Evolutionary conservation across 345 rosid genomes (phyloP).

Genomic region (Salix exigua): DNA sequence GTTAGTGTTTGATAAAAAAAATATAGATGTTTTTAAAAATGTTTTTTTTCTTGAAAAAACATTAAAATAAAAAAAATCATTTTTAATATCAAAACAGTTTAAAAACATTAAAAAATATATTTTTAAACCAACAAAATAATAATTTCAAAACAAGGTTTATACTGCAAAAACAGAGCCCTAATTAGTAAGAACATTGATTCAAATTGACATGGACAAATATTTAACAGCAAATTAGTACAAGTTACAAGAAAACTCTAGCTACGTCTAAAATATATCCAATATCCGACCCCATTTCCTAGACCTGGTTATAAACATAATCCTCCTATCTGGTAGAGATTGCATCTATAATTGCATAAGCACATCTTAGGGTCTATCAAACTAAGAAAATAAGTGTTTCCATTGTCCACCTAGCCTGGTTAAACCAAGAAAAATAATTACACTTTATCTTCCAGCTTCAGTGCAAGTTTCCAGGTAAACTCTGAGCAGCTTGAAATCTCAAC

Average conservation of each 20-base stretch:
- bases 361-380: neutral
- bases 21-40: too few relatives aligned
- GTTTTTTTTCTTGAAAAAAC: too few relatives aligned
- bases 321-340: neutral
- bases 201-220: neutral
- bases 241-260: neutral
- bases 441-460: neutral
- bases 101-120: too few relatives aligned
- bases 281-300: neutral
- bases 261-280: neutral
- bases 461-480: neutral
- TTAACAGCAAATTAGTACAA: neutral
- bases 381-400: neutral
- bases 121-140: too few relatives aligned
- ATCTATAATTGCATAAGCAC: neutral
- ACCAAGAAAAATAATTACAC: neutral
- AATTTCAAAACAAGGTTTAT: too few relatives aligned
- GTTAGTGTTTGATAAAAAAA: too few relatives aligned
- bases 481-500: neutral
- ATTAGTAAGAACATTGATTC: neutral
- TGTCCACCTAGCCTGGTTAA: neutral
- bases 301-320: neutral
- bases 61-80: too few relatives aligned
- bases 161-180: too few relatives aligned
- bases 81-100: too few relatives aligned